Base-by-base conservation (phyloP, 2,329 filamentous ascomycete genomes). In the Catunica adiposa region DNA sequence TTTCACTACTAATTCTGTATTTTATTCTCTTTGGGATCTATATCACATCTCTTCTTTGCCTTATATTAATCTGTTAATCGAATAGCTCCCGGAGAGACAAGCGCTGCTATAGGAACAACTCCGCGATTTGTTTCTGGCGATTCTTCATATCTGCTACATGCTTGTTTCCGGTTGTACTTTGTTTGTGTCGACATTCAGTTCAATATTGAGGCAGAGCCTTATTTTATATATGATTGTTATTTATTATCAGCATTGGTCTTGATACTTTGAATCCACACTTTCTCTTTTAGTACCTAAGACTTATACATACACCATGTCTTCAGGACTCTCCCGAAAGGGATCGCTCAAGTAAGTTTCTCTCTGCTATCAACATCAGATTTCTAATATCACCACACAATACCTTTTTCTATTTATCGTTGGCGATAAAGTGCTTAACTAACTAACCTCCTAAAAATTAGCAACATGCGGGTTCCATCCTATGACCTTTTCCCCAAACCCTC, bases 401-500 rank as follows among this genome's bases (percentile, higher is more conserved):
- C 11, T 38, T 29, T 9, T 56, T 25, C 46, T 7, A 25, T 31
- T 20, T 37, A 14, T 11, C 11, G 11, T 5, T 11, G 29, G 5
- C 11, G 29, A 5, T 5, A 34, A 34, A 34, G 11, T 5, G 42
- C 26, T 15, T 15, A 37, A 25, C 22, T 29, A 14, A 56, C 47
- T 56, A 46, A 52, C 54, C 42, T 17, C 34, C 23, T 14, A 9
- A 22, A 34, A 5, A 5, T 40, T 34, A 47, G 25, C 23, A 54
- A 29, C 53, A 46, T 46, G 26, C 53, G 34, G 23, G 26, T 11
- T 26, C 44, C 42, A n/a, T 55, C 53, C 11, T 55, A 55, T 26
- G 53, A 55, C 53, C 29, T 55, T 20, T 55, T 55, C 25, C 53
- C 42, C 42, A 47, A 55, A 37, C 14, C 29, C 9, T 34, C 54